A percentile compares a stretch with the other conserved stretches of the same genome.
These are phyloP conservation scores for Neofusicoccum cordaticola DNA, from an alignment of 2,329 filamentous ascomycete genomes.

Conservation along the genomic window DNA sequence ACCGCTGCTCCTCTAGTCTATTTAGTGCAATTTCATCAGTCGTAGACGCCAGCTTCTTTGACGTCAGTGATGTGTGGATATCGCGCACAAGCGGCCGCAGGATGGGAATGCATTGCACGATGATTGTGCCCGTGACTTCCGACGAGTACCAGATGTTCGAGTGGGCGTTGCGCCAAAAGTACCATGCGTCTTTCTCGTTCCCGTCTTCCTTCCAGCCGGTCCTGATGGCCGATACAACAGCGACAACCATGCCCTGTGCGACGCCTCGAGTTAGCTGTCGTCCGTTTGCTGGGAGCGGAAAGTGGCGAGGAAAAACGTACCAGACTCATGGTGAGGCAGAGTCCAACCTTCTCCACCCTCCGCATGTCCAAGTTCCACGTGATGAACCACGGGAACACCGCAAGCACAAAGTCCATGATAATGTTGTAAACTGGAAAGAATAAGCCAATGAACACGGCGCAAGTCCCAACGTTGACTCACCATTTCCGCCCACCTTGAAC, in stretches of 20 bases:
- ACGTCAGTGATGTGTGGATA: slow-evolving; percentile 39
- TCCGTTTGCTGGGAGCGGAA: not conserved
- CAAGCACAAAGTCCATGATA: slow-evolving; percentile 54
- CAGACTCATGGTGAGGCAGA: slow-evolving; percentile 52
- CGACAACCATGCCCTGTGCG: slow-evolving; percentile 45
- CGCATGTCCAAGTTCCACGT: slow-evolving; percentile 50
- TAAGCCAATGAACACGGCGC: slow-evolving; percentile 15
- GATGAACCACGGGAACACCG: slow-evolving; percentile 51
- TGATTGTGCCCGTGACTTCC: slow-evolving; percentile 54
- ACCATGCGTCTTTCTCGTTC: slow-evolving; percentile 46
- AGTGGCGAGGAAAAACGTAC: slow-evolving; percentile 13
- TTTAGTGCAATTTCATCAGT: slow-evolving; percentile 14
- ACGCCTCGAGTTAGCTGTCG: not conserved
- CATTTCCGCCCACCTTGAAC: slow-evolving; percentile 53
- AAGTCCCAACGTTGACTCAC: slow-evolving; percentile 29
- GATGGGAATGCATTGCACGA: slow-evolving; percentile 55
- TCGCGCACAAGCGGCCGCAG: slow-evolving; percentile 49
- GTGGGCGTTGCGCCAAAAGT: slow-evolving; percentile 50
- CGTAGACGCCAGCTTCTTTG: slow-evolving; percentile 28
- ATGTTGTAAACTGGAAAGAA: slow-evolving; percentile 49
- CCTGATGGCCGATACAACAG: slow-evolving; percentile 48
- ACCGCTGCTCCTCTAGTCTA: not conserved
- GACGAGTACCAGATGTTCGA: slow-evolving; percentile 52
- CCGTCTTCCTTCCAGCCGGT: slow-evolving; percentile 51
- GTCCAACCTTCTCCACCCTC: slow-evolving; percentile 48